Evolutionary conservation across 257 asterid species (phyloP).

Genomic region (Jacaranda copaia): DNA sequence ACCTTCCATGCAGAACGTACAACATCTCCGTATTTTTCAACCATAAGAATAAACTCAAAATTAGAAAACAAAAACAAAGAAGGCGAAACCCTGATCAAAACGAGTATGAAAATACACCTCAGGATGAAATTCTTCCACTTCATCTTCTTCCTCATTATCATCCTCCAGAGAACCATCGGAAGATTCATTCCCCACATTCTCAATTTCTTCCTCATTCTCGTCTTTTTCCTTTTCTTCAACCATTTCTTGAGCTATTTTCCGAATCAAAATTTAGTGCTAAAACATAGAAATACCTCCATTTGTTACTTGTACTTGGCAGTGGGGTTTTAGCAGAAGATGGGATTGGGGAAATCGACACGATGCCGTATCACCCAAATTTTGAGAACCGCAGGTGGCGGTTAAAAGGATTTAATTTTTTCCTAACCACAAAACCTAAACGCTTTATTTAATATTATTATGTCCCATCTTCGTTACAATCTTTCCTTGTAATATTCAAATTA

Average conservation of each 20-base stretch:
- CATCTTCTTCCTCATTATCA: slow-evolving; percentile 43
- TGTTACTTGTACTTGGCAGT: slow-evolving; percentile 3
- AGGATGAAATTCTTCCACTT: slow-evolving; percentile 44
- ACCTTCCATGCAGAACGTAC: slow-evolving; percentile 26
- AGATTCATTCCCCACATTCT: slow-evolving; percentile 39
- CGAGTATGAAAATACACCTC: slow-evolving; percentile 52
- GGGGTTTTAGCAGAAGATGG: slow-evolving; percentile 44
- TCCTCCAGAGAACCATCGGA: slow-evolving; percentile 49
- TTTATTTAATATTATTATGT: neutral
- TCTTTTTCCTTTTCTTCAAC: slow-evolving; percentile 40
- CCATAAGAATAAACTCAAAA: neutral
- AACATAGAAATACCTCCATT: slow-evolving; percentile 13
- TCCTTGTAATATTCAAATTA: neutral
- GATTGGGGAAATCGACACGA: slow-evolving; percentile 27
- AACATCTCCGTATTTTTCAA: slow-evolving; percentile 4
- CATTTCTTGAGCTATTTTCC: slow-evolving; percentile 28
- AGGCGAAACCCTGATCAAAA: slow-evolving; percentile 3
- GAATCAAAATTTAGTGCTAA: slow-evolving; percentile 31
- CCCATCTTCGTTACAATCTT: neutral
- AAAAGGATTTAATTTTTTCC: slow-evolving; percentile 21
- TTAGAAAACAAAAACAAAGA: neutral
- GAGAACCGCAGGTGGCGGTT: slow-evolving; percentile 33
- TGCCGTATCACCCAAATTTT: slow-evolving; percentile 32
- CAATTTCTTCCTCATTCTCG: slow-evolving; percentile 41
- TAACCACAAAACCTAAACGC: neutral